These are phyloP conservation scores for Jimgerdemannia flammicorona DNA, from an alignment of 192 early-diverging fungal genomes.

Conservation along the genomic window DNA sequence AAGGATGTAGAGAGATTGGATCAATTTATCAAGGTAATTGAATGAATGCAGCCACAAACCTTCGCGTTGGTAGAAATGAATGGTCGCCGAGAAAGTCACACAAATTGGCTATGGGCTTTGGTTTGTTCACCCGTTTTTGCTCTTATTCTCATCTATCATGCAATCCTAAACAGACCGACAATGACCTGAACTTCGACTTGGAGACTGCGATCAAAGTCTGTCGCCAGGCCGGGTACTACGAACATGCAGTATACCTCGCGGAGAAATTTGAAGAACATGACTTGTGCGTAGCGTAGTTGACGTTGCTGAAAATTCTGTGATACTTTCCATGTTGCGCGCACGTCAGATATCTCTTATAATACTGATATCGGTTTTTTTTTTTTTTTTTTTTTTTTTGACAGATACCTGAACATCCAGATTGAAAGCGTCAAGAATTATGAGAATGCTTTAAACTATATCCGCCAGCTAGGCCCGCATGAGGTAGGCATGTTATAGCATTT, in stretches of 20 bases:
- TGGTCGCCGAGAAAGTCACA: no score
- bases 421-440: conserved; percentile 83
- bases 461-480: conserved; percentile 45
- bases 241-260: conserved; percentile 90
- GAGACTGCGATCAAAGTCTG: conserved; percentile 95
- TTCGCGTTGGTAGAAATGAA: not conserved
- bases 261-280: conserved; percentile 79
- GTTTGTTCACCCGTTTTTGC: not conserved
- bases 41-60: not conserved
- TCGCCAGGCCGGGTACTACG: conserved; percentile 83
- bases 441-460: conserved; percentile 75
- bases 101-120: not conserved
- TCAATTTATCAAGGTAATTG: conserved; percentile 77
- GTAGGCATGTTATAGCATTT: conserved; percentile 7
- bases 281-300: conserved; percentile 38
- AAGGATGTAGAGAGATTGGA: conserved; percentile 83
- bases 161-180: conserved; percentile 48
- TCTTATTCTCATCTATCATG: not conserved
- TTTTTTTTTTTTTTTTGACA: conserved; percentile 10
- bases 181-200: conserved; percentile 84
- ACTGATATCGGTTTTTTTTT: not conserved
- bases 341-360: not conserved
- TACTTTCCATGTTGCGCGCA: no score
- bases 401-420: conserved; percentile 85
- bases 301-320: not conserved